Percentiles rank a stretch among this genome's conserved stretches.
Evolutionary conservation across 2,329 filamentous ascomycete genomes (phyloP).

Genomic region (Phyllachora maydis): DNA sequence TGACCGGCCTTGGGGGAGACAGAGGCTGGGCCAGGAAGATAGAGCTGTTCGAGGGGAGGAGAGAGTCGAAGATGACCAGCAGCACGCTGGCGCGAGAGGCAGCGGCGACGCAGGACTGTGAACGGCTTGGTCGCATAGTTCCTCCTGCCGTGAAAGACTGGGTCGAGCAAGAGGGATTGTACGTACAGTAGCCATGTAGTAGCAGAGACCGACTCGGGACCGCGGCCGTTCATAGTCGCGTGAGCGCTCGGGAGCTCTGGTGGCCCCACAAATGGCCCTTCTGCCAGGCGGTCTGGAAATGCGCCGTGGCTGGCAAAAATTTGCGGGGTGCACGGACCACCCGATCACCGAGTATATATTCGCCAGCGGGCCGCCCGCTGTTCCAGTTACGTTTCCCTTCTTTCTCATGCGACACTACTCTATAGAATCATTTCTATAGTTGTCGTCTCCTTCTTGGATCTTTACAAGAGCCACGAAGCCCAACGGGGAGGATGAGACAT

Average conservation of each 20-base stretch:
- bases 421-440: constrained; percentile 98
- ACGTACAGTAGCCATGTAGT: constrained; percentile 16
- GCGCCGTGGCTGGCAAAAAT: constrained; percentile 4
- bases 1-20: constrained; percentile 31
- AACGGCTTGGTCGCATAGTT: constrained; percentile 28
- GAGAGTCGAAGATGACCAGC: constrained; percentile 22
- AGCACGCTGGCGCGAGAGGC: constrained; percentile 44
- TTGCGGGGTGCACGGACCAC: constrained; percentile 8
- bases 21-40: constrained; percentile 37
- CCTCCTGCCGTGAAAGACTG: constrained; percentile 32
- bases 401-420: constrained; percentile 43
- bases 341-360: constrained; percentile 20
- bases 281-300: background rate
- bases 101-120: constrained; percentile 23
- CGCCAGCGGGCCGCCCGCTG: constrained; percentile 7
- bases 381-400: constrained; percentile 21
- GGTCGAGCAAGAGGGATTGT: constrained; percentile 34
- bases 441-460: constrained; percentile 82
- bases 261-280: background rate
- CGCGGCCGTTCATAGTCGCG: background rate
- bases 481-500: constrained; percentile 87
- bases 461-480: constrained; percentile 82
- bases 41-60: constrained; percentile 30
- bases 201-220: too few relatives aligned
- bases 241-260: background rate